Evolutionary conservation across 805 yeast genomes (phyloP).

Genomic region (Ogataea pignaliae): DNA sequence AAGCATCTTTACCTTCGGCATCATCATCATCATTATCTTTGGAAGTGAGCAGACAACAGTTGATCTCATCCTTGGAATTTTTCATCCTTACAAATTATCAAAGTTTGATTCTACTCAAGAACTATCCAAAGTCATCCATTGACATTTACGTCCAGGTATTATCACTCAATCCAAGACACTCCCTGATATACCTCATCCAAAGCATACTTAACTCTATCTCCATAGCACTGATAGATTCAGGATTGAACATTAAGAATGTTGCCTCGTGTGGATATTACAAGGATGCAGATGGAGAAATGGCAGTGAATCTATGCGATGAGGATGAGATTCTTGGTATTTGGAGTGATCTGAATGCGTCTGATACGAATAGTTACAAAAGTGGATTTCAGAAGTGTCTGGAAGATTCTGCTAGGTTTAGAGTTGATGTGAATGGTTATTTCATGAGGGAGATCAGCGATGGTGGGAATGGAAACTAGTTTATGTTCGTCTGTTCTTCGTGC

Average conservation of each 20-base stretch:
- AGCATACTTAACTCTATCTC: conserved; percentile 56
- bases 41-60: conserved; percentile 10
- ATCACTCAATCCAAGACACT: conserved; percentile 34
- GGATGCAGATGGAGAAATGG: conserved; percentile 14
- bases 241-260: conserved; percentile 72
- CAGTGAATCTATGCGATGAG: conserved; percentile 41
- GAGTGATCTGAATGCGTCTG: conserved; percentile 36
- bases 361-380: conserved; percentile 28
- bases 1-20: conserved; percentile 29
- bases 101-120: conserved; percentile 48
- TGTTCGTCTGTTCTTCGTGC: too few species aligned
- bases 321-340: conserved; percentile 59
- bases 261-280: conserved; percentile 53
- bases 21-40: conserved; percentile 6
- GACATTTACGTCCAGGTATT: conserved; percentile 71
- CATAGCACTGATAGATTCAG: conserved; percentile 79
- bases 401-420: conserved; percentile 42
- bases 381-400: conserved; percentile 30
- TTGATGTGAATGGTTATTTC: conserved; percentile 42
- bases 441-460: conserved; percentile 5
- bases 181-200: conserved; percentile 35
- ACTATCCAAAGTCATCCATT: conserved; percentile 88
- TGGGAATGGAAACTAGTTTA: too few species aligned
- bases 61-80: conserved; percentile 33
- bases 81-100: conserved; percentile 33